Conservation (phyloP, 768 basidiomycete genomes). For the Rhizopogon vulgaris region DNA sequence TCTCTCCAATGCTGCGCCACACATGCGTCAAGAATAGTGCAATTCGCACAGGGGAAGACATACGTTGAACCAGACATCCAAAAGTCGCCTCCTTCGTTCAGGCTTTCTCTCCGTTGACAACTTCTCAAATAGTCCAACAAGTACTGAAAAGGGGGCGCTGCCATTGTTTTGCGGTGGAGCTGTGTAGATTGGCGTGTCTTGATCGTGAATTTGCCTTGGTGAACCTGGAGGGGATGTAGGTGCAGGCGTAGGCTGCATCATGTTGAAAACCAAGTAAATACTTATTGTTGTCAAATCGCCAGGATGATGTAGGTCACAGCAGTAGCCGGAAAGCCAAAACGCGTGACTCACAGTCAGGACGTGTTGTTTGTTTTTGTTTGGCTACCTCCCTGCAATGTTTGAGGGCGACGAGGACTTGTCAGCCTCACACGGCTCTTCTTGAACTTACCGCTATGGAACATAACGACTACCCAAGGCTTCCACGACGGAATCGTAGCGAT, state of each 20-base stretch:
- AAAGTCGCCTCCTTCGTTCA: constrained; percentile 61
- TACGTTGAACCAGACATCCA: constrained; percentile 81
- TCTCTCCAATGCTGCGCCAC: constrained; percentile 71
- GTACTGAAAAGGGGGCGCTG: constrained; percentile 63
- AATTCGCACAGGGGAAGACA: constrained; percentile 18
- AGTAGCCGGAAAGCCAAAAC: neutral
- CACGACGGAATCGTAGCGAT: constrained; percentile 21
- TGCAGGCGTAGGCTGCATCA: constrained; percentile 64
- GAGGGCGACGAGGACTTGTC: neutral
- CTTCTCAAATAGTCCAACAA: constrained; percentile 69
- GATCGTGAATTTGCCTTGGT: constrained; percentile 22
- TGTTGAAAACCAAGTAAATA: constrained; percentile 3
- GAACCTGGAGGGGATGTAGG: constrained; percentile 53
- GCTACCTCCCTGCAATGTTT: neutral
- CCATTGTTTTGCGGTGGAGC: constrained; percentile 60
- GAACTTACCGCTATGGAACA: constrained; percentile 1
- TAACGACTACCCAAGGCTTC: constrained; percentile 23
- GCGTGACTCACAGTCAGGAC: neutral
- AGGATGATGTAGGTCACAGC: neutral
- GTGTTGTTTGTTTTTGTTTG: constrained; percentile 19
- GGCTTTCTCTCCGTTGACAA: constrained; percentile 68
- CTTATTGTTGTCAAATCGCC: neutral
- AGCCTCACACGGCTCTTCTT: neutral
- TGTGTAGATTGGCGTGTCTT: constrained; percentile 35
- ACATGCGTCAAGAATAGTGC: constrained; percentile 9